phyloP scores from a whole-genome alignment of 768 basidiomycete genomes.

The Serendipita indica region DNA sequence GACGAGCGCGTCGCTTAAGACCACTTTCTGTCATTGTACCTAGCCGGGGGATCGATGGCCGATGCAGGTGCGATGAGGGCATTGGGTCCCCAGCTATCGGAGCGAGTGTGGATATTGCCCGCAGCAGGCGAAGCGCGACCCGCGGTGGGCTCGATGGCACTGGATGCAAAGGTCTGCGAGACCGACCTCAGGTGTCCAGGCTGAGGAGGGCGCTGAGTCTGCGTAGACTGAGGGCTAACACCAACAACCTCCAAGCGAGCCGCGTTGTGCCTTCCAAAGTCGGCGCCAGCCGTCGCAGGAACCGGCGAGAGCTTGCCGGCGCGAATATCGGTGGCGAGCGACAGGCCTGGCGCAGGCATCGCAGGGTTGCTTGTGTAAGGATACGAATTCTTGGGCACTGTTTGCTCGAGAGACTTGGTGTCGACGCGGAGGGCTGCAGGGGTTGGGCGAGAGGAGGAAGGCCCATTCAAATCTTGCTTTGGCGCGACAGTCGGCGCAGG shows the following conservation, averaged over 20 bases:
- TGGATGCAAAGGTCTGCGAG: constrained; percentile 2
- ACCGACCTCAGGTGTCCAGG: not conserved
- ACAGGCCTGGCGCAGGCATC: constrained; percentile 5
- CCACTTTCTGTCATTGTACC: constrained; percentile 5
- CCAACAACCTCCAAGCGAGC: not conserved
- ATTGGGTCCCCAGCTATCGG: constrained; percentile 8
- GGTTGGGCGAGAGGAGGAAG: not conserved
- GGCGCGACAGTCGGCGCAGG: not conserved
- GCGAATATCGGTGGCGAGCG: not conserved
- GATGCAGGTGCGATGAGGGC: not conserved
- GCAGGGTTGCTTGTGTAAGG: constrained; percentile 40
- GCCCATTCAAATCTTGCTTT: not conserved
- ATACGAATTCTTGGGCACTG: constrained; percentile 37
- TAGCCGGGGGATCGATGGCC: not conserved
- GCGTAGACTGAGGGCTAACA: not conserved
- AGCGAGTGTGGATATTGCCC: not conserved
- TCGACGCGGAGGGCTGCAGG: constrained; percentile 8
- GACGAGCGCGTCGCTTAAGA: too few species aligned
- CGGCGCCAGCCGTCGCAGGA: constrained; percentile 73
- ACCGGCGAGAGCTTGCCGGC: constrained; percentile 52
- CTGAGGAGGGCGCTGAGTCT: not conserved
- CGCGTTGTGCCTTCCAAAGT: constrained; percentile 49
- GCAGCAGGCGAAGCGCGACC: not conserved
- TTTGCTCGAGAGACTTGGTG: constrained; percentile 64
- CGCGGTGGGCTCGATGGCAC: not conserved